phyloP scores from a whole-genome alignment of 192 early-diverging fungal species.

The Funneliformis geosporum region DNA sequence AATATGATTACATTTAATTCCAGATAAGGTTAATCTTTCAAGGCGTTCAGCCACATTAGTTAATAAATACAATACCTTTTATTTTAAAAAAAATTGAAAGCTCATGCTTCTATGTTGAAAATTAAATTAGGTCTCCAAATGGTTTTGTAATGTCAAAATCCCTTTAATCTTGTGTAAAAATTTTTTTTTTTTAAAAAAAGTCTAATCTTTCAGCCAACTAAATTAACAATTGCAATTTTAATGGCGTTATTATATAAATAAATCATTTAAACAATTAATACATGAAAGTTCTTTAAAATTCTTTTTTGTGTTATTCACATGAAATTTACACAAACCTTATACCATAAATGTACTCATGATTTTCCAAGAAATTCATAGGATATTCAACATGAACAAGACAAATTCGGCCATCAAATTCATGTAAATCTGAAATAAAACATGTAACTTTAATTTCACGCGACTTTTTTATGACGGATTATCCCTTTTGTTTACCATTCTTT shows the following conservation, averaged over 20 bases:
- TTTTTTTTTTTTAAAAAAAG: neutral
- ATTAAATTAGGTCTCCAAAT: neutral
- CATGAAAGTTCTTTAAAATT: neutral
- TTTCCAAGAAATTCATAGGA: neutral
- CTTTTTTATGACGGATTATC: no score
- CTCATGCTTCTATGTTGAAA: neutral
- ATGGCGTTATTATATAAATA: neutral
- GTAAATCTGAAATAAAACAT: neutral
- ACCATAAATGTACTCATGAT: neutral
- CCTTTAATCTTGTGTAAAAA: neutral
- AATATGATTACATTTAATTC: no score
- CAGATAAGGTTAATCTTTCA: neutral
- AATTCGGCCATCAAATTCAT: neutral
- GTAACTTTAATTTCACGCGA: neutral
- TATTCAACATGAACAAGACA: neutral
- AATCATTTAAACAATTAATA: neutral
- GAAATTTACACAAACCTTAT: neutral
- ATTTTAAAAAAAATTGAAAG: neutral
- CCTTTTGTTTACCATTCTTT: neutral
- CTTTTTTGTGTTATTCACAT: neutral
- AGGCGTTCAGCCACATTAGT: neutral
- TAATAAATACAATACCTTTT: neutral
- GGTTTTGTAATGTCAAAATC: neutral
- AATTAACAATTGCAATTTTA: no score
- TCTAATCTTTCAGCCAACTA: neutral